Evolutionary conservation across 169 alveolate genomes (phyloP).

Genomic region (Plasmodium blacklocki): DNA sequence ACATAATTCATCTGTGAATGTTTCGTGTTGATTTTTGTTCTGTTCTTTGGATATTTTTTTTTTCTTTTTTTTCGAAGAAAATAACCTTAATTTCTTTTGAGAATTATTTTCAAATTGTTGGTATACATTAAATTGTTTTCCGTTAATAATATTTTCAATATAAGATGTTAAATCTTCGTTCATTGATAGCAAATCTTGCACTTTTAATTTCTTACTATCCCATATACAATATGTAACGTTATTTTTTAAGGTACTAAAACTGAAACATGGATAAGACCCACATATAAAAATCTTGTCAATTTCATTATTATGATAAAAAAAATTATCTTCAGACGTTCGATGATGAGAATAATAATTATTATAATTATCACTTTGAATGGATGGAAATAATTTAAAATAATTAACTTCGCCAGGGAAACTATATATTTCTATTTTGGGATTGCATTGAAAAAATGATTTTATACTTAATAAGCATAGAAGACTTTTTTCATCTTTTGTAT

Average conservation of each 20-base stretch:
- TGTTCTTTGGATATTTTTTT: slow-evolving; percentile 46
- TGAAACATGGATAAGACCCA: slow-evolving; percentile 61
- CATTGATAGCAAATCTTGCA: slow-evolving; percentile 45
- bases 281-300: slow-evolving; percentile 74
- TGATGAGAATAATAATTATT: not conserved
- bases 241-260: slow-evolving; percentile 68
- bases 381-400: slow-evolving; percentile 69
- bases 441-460: slow-evolving; percentile 50
- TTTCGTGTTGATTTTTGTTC: slow-evolving; percentile 23
- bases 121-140: slow-evolving; percentile 68
- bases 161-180: slow-evolving; percentile 31
- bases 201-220: slow-evolving; percentile 75
- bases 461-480: slow-evolving; percentile 52
- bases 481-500: slow-evolving; percentile 62
- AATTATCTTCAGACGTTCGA: slow-evolving; percentile 20
- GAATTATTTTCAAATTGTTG: slow-evolving; percentile 73
- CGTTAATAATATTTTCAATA: slow-evolving; percentile 61
- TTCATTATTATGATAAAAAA: slow-evolving; percentile 68
- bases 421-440: slow-evolving; percentile 66
- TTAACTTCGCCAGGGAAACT: slow-evolving; percentile 48
- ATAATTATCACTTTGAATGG: slow-evolving; percentile 22
- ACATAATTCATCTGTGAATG: slow-evolving; percentile 8
- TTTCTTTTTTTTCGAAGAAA: slow-evolving; percentile 51
- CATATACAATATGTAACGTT: slow-evolving; percentile 62
- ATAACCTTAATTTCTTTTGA: slow-evolving; percentile 43